These are phyloP conservation scores for Pichia sp. DNA, from an alignment of 1,139 yeast genomes.

Conservation along the genomic window DNA sequence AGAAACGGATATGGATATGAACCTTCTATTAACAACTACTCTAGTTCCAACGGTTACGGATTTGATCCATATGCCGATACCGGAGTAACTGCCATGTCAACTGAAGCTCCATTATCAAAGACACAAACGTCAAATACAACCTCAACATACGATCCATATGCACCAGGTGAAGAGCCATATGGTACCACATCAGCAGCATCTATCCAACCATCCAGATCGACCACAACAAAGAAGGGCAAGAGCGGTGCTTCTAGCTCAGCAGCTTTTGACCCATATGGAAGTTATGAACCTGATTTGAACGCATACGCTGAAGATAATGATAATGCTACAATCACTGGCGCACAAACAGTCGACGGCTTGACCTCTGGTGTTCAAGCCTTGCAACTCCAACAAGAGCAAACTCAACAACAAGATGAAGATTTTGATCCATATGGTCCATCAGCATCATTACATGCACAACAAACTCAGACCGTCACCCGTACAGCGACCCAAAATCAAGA, in stretches of 20 bases:
- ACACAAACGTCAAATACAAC: conserved; percentile 22
- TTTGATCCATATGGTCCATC: conserved; percentile 23
- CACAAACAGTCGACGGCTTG: conserved; percentile 7
- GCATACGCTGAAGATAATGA: conserved; percentile 8
- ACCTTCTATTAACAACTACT: conserved; percentile 13
- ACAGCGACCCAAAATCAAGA: not conserved
- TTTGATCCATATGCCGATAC: conserved; percentile 16
- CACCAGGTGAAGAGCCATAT: conserved; percentile 18
- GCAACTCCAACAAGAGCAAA: conserved; percentile 16
- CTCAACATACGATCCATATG: conserved; percentile 24
- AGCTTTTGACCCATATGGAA: too few species aligned
- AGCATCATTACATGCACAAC: conserved; percentile 1
- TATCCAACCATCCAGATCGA: too few species aligned
- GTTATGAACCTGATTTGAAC: conserved; percentile 9
- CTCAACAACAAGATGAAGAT: conserved; percentile 14
- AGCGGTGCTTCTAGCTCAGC: too few species aligned
- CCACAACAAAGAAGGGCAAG: too few species aligned
- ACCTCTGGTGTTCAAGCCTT: conserved; percentile 14
- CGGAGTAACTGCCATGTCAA: conserved; percentile 6
- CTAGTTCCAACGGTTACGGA: conserved; percentile 13
- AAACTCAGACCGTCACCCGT: conserved; percentile 10
- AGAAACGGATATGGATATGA: conserved; percentile 14
- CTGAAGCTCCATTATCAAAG: conserved; percentile 1
- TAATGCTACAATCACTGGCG: conserved; percentile 6
- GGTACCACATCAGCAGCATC: too few species aligned